A percentile compares a stretch with the other conserved stretches of the same genome.
phyloP scores from a whole-genome alignment of 179 eudicot genomes.

The Gypsophila paniculata region DNA sequence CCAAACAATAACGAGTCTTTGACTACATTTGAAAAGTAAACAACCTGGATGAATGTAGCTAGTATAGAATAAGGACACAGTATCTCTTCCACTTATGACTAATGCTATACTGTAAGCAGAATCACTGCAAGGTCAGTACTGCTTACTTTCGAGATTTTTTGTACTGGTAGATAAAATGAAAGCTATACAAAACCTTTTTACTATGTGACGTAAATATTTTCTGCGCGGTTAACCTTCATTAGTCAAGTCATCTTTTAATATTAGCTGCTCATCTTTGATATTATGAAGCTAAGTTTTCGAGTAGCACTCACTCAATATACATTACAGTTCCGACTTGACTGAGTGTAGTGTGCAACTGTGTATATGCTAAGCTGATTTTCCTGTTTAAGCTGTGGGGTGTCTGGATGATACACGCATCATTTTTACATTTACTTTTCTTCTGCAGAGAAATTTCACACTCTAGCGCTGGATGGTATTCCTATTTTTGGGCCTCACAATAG shows the following conservation, averaged over 20 bases:
- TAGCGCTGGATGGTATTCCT: conserved; percentile 84
- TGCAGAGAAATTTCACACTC: conserved; percentile 81
- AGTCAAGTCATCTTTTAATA: background rate
- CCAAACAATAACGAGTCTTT: background rate
- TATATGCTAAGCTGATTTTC: background rate
- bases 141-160: background rate
- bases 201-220: background rate
- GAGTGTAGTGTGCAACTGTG: background rate
- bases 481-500: conserved; percentile 72
- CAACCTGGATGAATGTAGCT: background rate
- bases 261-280: background rate
- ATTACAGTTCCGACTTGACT: background rate
- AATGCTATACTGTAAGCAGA: too few species aligned
- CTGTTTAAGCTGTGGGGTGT: background rate
- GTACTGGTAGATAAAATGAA: background rate
- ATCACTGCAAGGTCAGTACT: too few species aligned
- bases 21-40: background rate
- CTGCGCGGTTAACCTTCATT: background rate
- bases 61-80: background rate
- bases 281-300: background rate
- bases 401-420: background rate
- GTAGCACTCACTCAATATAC: background rate
- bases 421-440: background rate
- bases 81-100: background rate
- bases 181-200: background rate